Percentiles rank a stretch among this genome's conserved stretches.
These are phyloP conservation scores for Lactarius psammicola DNA, from an alignment of 768 basidiomycete genomes.

Conservation along the genomic window DNA sequence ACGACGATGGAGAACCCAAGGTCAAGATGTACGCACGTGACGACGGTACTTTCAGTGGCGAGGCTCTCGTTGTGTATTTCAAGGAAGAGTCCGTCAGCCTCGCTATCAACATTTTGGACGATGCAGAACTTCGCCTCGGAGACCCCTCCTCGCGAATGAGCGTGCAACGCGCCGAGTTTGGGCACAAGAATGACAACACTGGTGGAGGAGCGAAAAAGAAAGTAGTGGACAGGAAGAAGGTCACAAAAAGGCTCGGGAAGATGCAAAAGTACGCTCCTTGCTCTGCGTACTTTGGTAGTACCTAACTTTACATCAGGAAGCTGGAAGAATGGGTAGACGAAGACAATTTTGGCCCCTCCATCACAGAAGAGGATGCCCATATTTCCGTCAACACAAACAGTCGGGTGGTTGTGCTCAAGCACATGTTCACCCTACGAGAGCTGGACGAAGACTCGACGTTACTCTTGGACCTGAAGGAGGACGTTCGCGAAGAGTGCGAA, in stretches of 20 bases:
- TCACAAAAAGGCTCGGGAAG: conserved; percentile 71
- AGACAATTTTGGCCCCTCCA: conserved; percentile 81
- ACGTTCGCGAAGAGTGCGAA: conserved; percentile 92
- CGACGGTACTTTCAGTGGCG: conserved; percentile 86
- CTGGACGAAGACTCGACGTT: conserved; percentile 83
- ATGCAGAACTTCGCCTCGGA: conserved; percentile 85
- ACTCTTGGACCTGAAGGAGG: conserved; percentile 91
- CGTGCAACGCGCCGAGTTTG: conserved; percentile 75
- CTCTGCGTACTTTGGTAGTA: not conserved
- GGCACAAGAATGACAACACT: conserved; percentile 56
- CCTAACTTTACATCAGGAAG: conserved; percentile 54
- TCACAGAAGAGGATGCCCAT: conserved; percentile 52
- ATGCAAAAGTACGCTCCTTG: conserved; percentile 71
- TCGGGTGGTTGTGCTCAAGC: conserved; percentile 88
- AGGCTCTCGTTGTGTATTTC: conserved; percentile 94
- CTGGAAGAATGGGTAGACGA: conserved; percentile 92
- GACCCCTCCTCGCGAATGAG: conserved; percentile 70
- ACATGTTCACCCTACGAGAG: conserved; percentile 90
- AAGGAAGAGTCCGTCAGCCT: conserved; percentile 93
- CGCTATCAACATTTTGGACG: conserved; percentile 83
- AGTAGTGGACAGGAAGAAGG: conserved; percentile 75
- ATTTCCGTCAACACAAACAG: conserved; percentile 51
- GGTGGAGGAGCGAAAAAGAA: conserved; percentile 49
- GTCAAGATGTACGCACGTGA: conserved; percentile 94
- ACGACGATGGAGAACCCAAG: conserved; percentile 86